Evolutionary conservation across 495 filamentous ascomycete species (phyloP).

Genomic region (Recurvomyces mirabilis): DNA sequence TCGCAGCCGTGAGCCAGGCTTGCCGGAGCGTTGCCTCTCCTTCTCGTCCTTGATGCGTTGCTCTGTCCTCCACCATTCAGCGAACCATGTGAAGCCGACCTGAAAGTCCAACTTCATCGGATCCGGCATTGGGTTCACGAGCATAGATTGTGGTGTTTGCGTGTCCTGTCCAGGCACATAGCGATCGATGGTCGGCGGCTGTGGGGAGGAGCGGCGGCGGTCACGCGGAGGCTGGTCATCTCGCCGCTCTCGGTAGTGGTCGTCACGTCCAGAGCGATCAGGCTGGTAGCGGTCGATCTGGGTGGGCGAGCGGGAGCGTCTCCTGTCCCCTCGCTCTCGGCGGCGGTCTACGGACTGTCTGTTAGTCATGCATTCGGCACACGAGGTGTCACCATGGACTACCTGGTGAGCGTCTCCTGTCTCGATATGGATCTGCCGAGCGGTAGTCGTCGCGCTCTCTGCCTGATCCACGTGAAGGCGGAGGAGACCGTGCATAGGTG

Average conservation of each 20-base stretch:
- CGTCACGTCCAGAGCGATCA: conserved; percentile 46
- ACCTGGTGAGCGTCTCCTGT: conserved; percentile 16
- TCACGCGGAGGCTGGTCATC: conserved; percentile 40
- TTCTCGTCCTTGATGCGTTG: conserved; percentile 78
- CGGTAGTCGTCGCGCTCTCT: conserved; percentile 21
- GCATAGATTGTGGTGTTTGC: conserved; percentile 41
- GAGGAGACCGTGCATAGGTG: conserved; percentile 7
- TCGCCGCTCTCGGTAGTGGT: conserved; percentile 51
- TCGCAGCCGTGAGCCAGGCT: conserved; percentile 53
- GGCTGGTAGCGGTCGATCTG: conserved; percentile 38
- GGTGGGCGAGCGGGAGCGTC: conserved; percentile 38
- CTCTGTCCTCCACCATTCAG: conserved; percentile 90
- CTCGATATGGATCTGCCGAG: conserved; percentile 13
- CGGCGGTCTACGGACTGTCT: conserved; percentile 47
- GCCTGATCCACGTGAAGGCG: conserved; percentile 4
- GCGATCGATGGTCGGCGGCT: conserved; percentile 72
- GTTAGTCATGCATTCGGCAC: conserved; percentile 36
- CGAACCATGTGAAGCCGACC: conserved; percentile 92
- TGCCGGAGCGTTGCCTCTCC: conserved; percentile 63
- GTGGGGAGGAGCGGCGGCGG: conserved; percentile 50
- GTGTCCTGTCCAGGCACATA: conserved; percentile 82
- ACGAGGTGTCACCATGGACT: background rate
- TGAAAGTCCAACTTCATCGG: conserved; percentile 80
- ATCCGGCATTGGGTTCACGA: conserved; percentile 64
- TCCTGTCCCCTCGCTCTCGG: conserved; percentile 40